phyloP scores from a whole-genome alignment of 805 yeast species.

The Cyberlindnera maclurae region DNA sequence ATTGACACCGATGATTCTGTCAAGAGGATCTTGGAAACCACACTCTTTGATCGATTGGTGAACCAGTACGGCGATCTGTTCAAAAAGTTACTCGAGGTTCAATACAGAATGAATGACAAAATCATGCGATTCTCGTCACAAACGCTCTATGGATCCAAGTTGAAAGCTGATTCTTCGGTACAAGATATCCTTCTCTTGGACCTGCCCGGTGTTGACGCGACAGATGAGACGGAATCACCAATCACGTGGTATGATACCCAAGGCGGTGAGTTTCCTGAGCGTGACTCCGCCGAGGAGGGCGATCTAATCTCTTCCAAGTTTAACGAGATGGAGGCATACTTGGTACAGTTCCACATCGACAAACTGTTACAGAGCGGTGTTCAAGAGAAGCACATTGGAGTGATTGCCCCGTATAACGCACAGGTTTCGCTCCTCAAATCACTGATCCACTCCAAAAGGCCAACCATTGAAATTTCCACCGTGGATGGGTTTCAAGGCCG shows the following conservation, averaged over 20 bases:
- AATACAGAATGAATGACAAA: slow-evolving; percentile 77
- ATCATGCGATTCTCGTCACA: slow-evolving; percentile 77
- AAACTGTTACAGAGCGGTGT: slow-evolving; percentile 49
- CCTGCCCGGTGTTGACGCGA: slow-evolving; percentile 38
- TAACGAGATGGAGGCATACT: slow-evolving; percentile 68
- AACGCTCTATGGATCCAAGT: slow-evolving; percentile 53
- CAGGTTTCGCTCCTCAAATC: slow-evolving; percentile 56
- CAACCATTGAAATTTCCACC: slow-evolving; percentile 68
- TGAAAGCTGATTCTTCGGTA: slow-evolving; percentile 59
- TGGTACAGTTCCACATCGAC: slow-evolving; percentile 52
- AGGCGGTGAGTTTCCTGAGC: slow-evolving; percentile 77
- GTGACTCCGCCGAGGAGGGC: slow-evolving; percentile 30
- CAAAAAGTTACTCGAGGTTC: slow-evolving; percentile 59
- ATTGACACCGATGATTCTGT: slow-evolving; percentile 36
- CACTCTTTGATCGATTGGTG: slow-evolving; percentile 77
- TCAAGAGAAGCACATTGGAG: slow-evolving; percentile 54
- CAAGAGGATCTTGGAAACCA: slow-evolving; percentile 44
- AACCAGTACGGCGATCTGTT: slow-evolving; percentile 37
- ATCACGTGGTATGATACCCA: slow-evolving; percentile 89
- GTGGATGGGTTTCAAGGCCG: slow-evolving; percentile 97
- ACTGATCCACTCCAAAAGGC: slow-evolving; percentile 14
- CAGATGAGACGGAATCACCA: slow-evolving; percentile 50
- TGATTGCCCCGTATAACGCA: slow-evolving; percentile 86
- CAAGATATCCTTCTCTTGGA: slow-evolving; percentile 46
- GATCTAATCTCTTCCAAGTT: slow-evolving; percentile 46